Evolutionary conservation across 2,329 filamentous ascomycete species (phyloP).

Genomic region (Fusarium cicatricum): DNA sequence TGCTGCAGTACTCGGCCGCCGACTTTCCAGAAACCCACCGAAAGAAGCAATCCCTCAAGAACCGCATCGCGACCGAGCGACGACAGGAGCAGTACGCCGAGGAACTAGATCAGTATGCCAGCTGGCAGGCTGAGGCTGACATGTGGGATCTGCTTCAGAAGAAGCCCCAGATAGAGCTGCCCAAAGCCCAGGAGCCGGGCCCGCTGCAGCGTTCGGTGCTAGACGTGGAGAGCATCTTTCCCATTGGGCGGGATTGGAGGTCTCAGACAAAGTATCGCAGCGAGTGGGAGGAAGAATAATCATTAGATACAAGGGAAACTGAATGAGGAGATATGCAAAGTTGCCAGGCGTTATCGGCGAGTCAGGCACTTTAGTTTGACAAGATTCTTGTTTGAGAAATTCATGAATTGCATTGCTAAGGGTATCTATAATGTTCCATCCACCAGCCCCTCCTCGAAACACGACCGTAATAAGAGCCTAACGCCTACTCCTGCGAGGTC

Average conservation of each 20-base stretch:
- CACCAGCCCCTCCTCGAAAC: neutral
- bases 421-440: slow-evolving; percentile 17
- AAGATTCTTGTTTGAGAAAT: neutral
- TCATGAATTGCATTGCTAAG: slow-evolving; percentile 10
- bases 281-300: slow-evolving; percentile 53
- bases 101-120: slow-evolving; percentile 50
- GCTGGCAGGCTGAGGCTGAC: slow-evolving; percentile 52
- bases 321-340: neutral
- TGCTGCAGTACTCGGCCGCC: slow-evolving; percentile 52
- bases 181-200: slow-evolving; percentile 44
- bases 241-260: slow-evolving; percentile 52
- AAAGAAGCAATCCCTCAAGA: slow-evolving; percentile 48
- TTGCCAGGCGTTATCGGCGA: neutral
- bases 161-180: slow-evolving; percentile 47
- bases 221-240: slow-evolving; percentile 49
- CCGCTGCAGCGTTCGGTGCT: slow-evolving; percentile 40
- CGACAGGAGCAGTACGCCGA: slow-evolving; percentile 56
- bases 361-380: neutral
- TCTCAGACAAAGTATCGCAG: slow-evolving; percentile 47
- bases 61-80: slow-evolving; percentile 52
- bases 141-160: slow-evolving; percentile 57
- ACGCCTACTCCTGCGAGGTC: slow-evolving; percentile 43
- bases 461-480: slow-evolving; percentile 5
- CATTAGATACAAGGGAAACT: neutral
- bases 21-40: slow-evolving; percentile 50